phyloP scores from a whole-genome alignment of 1,139 yeast genomes.

The Nakaseomyces uthaithaninus region DNA sequence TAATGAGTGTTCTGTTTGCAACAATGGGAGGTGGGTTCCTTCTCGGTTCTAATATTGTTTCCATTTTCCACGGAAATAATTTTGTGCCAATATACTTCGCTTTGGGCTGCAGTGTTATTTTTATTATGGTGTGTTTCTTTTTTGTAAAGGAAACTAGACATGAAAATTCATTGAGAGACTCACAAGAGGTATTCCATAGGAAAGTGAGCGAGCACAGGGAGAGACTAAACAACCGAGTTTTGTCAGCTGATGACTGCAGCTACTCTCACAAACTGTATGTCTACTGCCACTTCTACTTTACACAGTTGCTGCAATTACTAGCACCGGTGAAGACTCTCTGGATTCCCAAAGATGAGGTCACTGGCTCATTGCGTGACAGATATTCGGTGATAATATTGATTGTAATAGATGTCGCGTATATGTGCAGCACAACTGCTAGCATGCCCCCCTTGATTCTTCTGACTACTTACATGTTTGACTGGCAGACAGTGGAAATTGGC shows the following conservation, averaged over 20 bases:
- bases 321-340: conserved; percentile 45
- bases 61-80: conserved; percentile 12
- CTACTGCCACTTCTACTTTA: conserved; percentile 7
- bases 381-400: conserved; percentile 41
- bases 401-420: conserved; percentile 39
- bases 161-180: conserved; percentile 13
- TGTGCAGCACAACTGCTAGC: conserved; percentile 30
- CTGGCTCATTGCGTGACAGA: conserved; percentile 36
- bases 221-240: conserved; percentile 10
- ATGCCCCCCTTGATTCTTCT: conserved; percentile 47
- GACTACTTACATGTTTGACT: conserved; percentile 47
- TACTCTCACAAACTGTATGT: neutral
- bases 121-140: conserved; percentile 11
- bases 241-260: conserved; percentile 2
- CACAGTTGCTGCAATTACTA: conserved; percentile 19
- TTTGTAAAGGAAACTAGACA: conserved; percentile 15
- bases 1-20: conserved; percentile 43
- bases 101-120: conserved; percentile 8
- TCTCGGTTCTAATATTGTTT: conserved; percentile 37
- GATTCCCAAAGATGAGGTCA: conserved; percentile 30
- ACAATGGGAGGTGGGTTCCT: conserved; percentile 53
- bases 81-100: conserved; percentile 12
- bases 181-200: conserved; percentile 11
- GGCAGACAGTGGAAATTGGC: conserved; percentile 56
- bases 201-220: conserved; percentile 6